These are phyloP conservation scores for Verticillium isaacii DNA, from an alignment of 2,329 filamentous ascomycete species.

Conservation along the genomic window DNA sequence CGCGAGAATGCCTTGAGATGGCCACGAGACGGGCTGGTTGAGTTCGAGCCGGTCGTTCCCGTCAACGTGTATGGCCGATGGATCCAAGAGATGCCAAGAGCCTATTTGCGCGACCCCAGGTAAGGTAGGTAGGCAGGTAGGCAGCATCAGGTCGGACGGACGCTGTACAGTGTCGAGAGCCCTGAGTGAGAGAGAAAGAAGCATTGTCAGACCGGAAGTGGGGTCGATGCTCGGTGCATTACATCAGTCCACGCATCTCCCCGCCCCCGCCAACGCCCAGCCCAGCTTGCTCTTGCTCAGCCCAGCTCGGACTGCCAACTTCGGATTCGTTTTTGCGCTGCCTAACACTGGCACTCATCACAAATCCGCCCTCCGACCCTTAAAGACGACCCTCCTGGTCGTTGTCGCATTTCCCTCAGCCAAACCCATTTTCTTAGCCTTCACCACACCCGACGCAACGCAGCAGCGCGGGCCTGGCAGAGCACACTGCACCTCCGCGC, in stretches of 20 bases:
- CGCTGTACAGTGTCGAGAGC: too few relatives aligned
- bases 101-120: too few relatives aligned
- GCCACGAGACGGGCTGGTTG: neutral
- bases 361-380: neutral
- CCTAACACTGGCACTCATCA: slow-evolving; percentile 5
- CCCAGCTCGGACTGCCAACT: neutral
- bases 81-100: too few relatives aligned
- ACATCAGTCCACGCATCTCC: neutral
- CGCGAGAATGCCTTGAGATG: neutral
- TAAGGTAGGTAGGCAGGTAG: too few relatives aligned
- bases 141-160: too few relatives aligned
- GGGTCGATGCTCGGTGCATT: neutral
- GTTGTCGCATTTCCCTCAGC: neutral
- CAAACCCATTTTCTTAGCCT: neutral
- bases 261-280: slow-evolving; percentile 1
- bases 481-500: neutral
- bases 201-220: neutral
- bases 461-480: neutral
- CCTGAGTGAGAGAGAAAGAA: too few relatives aligned
- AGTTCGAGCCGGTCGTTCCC: neutral
- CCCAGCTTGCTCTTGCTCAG: neutral
- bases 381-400: neutral
- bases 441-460: neutral
- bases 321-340: slow-evolving; percentile 3
- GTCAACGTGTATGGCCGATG: too few relatives aligned